These are phyloP conservation scores for Spathaspora sp. DNA, from an alignment of 805 yeast genomes.

Conservation along the genomic window DNA sequence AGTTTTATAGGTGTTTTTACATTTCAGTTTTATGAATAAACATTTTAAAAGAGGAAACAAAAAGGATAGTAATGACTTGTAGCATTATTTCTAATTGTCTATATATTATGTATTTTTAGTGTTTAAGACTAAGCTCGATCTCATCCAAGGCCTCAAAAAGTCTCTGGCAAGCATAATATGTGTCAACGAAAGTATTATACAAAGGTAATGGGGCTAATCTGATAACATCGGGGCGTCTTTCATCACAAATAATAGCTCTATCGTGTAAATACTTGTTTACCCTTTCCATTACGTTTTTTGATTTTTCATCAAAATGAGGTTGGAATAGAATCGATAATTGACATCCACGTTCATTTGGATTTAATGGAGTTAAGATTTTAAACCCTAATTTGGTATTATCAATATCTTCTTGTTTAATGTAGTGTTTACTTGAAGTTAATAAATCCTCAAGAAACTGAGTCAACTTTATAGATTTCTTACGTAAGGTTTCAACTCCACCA, in stretches of 20 bases:
- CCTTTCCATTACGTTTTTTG: constrained; percentile 55
- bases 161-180: constrained; percentile 40
- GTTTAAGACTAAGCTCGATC: constrained; percentile 3
- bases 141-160: constrained; percentile 39
- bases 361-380: constrained; percentile 71
- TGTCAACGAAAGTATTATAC: constrained; percentile 74
- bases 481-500: constrained; percentile 62
- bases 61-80: not conserved
- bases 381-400: constrained; percentile 38
- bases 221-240: constrained; percentile 86
- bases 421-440: constrained; percentile 46
- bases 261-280: constrained; percentile 49
- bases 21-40: not conserved
- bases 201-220: constrained; percentile 84
- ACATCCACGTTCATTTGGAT: constrained; percentile 60
- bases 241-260: constrained; percentile 77
- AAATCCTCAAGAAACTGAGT: constrained; percentile 54
- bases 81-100: not conserved
- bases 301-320: constrained; percentile 31
- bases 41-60: not conserved
- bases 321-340: constrained; percentile 75
- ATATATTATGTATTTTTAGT: not conserved
- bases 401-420: constrained; percentile 23
- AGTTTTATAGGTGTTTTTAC: constrained; percentile 8
- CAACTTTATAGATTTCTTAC: constrained; percentile 53